A percentile compares a stretch with the other conserved stretches of the same genome.
Conservation (phyloP, 2,329 filamentous ascomycete species). For the Sphaerostilbella broomeana region DNA sequence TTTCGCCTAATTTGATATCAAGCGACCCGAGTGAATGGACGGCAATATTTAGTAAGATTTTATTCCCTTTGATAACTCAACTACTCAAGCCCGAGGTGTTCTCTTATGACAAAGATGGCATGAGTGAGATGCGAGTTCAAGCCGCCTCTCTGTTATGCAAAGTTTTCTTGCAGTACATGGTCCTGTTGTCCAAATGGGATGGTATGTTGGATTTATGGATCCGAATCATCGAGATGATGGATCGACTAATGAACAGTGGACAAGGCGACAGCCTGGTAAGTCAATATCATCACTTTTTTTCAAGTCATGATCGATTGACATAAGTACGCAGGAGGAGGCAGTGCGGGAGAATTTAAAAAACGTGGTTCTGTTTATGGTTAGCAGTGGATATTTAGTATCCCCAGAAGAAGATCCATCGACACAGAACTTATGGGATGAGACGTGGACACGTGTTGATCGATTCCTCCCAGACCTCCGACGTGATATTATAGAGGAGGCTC, state of each 20-base stretch:
- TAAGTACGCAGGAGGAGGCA: conserved; percentile 67
- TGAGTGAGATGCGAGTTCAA: conserved; percentile 92
- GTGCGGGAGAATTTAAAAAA: conserved; percentile 95
- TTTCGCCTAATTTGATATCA: conserved; percentile 79
- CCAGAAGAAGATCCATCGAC: conserved; percentile 52
- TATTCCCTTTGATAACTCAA: conserved; percentile 83
- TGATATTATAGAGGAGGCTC: conserved; percentile 31
- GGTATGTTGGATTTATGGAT: conserved; percentile 90
- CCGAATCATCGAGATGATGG: conserved; percentile 88
- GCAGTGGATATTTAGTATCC: conserved; percentile 73
- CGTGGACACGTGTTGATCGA: conserved; percentile 59
- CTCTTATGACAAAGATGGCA: conserved; percentile 80
- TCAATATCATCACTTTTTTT: conserved; percentile 16
- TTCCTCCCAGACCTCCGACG: conserved; percentile 55
- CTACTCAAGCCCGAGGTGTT: conserved; percentile 93
- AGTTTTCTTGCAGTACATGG: conserved; percentile 90
- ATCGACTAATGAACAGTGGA: conserved; percentile 91
- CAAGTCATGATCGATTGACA: neutral
- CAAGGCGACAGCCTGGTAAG: conserved; percentile 82
- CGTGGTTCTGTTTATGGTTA: conserved; percentile 89
- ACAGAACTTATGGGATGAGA: conserved; percentile 54
- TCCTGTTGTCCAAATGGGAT: conserved; percentile 75
- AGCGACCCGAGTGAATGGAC: conserved; percentile 86
- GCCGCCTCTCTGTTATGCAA: conserved; percentile 88
- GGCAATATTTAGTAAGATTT: conserved; percentile 85